A percentile compares a stretch with the other conserved stretches of the same genome.
Conservation (phyloP, 2,329 filamentous ascomycete species). For the Orbilia javanica region DNA sequence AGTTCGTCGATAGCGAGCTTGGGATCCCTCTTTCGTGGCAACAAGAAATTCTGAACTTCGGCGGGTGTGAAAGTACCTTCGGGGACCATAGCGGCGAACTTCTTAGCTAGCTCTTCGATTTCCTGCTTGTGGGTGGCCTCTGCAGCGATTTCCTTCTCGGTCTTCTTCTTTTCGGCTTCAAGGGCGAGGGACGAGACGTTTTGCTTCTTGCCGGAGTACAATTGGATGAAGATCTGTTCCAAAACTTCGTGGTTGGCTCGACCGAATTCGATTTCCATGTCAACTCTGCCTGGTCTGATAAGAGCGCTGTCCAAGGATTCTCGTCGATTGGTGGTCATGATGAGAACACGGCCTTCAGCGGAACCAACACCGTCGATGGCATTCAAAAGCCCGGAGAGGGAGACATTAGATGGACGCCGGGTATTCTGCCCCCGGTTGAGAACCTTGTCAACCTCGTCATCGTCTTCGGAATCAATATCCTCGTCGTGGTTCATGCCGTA, state of each 20-base stretch:
- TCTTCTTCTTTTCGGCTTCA: constrained; percentile 52
- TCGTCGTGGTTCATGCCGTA: constrained; percentile 57
- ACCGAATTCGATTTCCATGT: constrained; percentile 74
- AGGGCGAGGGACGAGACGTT: constrained; percentile 47
- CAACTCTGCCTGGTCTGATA: constrained; percentile 76
- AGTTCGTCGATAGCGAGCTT: constrained; percentile 64
- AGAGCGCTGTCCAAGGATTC: constrained; percentile 76
- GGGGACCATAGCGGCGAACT: constrained; percentile 71
- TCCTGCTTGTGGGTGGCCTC: constrained; percentile 58
- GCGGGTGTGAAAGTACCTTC: constrained; percentile 69
- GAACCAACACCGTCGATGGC: constrained; percentile 78
- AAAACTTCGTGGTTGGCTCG: constrained; percentile 64
- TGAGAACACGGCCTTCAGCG: constrained; percentile 76
- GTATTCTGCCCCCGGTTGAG: constrained; percentile 63
- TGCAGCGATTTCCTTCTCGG: constrained; percentile 53
- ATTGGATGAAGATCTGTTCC: constrained; percentile 65
- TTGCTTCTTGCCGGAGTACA: constrained; percentile 61
- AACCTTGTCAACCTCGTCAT: constrained; percentile 64
- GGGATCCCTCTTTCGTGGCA: constrained; percentile 66
- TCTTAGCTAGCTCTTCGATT: constrained; percentile 69
- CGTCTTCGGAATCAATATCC: constrained; percentile 60
- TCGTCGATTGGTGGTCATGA: constrained; percentile 79
- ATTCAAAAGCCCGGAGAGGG: constrained; percentile 77
- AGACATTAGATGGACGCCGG: constrained; percentile 67
- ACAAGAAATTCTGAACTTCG: constrained; percentile 69